Evolutionary conservation across 139 green algal species (phyloP).

Genomic region (Haematococcus sp.): DNA sequence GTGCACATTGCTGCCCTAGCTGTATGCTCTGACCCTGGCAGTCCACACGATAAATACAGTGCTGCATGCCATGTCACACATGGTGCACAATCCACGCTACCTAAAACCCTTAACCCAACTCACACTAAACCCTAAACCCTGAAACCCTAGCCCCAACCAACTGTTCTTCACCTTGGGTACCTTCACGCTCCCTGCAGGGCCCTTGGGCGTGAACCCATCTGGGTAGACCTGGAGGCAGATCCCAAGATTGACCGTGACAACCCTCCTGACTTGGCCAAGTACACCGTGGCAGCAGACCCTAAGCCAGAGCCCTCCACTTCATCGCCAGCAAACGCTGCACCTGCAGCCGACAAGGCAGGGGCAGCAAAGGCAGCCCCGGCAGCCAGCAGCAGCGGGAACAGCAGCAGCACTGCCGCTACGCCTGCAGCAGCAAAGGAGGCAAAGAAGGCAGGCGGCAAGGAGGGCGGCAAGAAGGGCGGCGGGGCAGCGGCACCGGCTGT

Average conservation of each 20-base stretch:
- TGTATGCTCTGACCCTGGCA: too few relatives aligned
- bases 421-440: neutral
- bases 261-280: constrained; percentile 62
- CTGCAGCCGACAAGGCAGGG: constrained; percentile 11
- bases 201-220: constrained; percentile 38
- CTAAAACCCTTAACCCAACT: too few relatives aligned
- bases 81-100: too few relatives aligned
- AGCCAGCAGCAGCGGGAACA: constrained; percentile 1
- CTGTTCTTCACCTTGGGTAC: neutral
- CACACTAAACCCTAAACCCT: too few relatives aligned
- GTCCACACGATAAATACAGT: too few relatives aligned
- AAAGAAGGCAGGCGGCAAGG: constrained; percentile 15
- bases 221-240: constrained; percentile 62
- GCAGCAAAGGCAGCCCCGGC: neutral
- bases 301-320: constrained; percentile 2
- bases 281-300: constrained; percentile 20
- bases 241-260: constrained; percentile 64
- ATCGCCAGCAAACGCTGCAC: constrained; percentile 14
- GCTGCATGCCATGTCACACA: too few relatives aligned
- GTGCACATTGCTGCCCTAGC: too few relatives aligned
- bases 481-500: neutral
- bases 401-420: neutral
- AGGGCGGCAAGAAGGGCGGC: neutral
- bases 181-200: neutral
- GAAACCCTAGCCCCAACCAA: neutral